These are phyloP conservation scores for Beverwykella pulmonaria DNA, from an alignment of 495 filamentous ascomycete species.

Conservation along the genomic window DNA sequence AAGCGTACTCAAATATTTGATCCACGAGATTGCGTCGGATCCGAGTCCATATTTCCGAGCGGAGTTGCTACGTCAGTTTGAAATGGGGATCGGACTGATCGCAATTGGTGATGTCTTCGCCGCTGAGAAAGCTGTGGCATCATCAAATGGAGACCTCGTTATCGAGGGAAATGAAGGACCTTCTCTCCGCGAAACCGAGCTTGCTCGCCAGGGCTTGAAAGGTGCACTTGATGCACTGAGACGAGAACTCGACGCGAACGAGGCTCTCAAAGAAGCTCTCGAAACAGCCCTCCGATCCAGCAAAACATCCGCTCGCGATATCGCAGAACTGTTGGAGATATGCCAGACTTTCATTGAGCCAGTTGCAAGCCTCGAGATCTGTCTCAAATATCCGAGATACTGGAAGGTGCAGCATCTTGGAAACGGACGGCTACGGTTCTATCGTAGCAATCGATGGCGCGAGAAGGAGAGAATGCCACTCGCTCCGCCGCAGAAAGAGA, in stretches of 20 bases:
- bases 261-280: constrained; percentile 66
- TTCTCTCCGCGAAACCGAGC: constrained; percentile 67
- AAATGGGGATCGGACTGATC: constrained; percentile 72
- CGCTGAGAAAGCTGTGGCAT: constrained; percentile 35
- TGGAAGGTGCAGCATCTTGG: constrained; percentile 69
- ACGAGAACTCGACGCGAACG: constrained; percentile 64
- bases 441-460: constrained; percentile 19
- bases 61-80: constrained; percentile 67
- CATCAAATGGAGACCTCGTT: constrained; percentile 65
- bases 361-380: constrained; percentile 62
- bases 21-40: constrained; percentile 73
- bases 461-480: constrained; percentile 16
- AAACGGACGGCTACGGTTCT: constrained; percentile 51
- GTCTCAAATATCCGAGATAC: constrained; percentile 68
- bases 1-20: constrained; percentile 67
- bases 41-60: constrained; percentile 78
- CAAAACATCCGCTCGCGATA: constrained; percentile 66
- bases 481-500: background rate
- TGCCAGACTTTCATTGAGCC: constrained; percentile 73
- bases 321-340: constrained; percentile 75
- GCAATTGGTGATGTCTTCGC: constrained; percentile 68
- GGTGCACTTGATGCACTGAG: constrained; percentile 77
- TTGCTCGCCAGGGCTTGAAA: constrained; percentile 72
- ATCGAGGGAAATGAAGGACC: constrained; percentile 72
- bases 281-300: constrained; percentile 76